Base-by-base conservation (phyloP, 1,284 basidiomycete genomes). In the Sphagnurus paluster region DNA sequence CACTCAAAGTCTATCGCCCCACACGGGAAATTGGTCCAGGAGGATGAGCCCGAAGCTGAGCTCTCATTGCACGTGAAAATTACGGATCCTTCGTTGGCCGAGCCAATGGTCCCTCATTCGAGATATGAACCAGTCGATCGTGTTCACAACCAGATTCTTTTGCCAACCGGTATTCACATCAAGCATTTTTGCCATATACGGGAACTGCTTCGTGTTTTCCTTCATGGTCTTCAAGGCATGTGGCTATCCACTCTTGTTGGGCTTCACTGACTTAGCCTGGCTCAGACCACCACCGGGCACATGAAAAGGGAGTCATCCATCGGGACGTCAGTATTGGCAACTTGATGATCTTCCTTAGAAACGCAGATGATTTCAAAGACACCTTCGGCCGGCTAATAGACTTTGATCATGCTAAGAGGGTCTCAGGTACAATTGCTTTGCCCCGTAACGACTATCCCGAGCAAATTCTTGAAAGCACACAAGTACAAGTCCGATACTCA, bases 241-340 rank as follows among this genome's bases (percentile, higher is more conserved):
- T 8, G 10, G 14, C 13, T 19, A 1, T 13, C 8, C 19, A 10
- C 5, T 16, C 7, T 14, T 30, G 8, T 7, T 3, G 11, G 11
- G 11, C 29, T 36, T 23, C 21, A 26, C 44, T 2, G 14, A 25
- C 26, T 5, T 17, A 19, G 13, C 13, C 24, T 2, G 7, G 13
- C 20, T 0, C 19, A 49, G 47, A 41, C 2, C 38, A 41, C 9
- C 23, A 30, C 10, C 5, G 44, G 29, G 42, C 26, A 16, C 34
- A 44, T 24, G n/a, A 29, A n/a, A 34, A 40, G 17, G 3, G 19
- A 5, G 19, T 44, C 14, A 10, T 49, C 1, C 42, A 49, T 8
- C 42, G 47, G 4, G 47, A 49, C 38, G 16, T 44, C 20, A 49
- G 47, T 16, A 3, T 10, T 9, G 42, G 42, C 5, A 49, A 49